Evolutionary conservation across 1,284 basidiomycete genomes (phyloP).

Genomic region (Apiotrichum sp.): DNA sequence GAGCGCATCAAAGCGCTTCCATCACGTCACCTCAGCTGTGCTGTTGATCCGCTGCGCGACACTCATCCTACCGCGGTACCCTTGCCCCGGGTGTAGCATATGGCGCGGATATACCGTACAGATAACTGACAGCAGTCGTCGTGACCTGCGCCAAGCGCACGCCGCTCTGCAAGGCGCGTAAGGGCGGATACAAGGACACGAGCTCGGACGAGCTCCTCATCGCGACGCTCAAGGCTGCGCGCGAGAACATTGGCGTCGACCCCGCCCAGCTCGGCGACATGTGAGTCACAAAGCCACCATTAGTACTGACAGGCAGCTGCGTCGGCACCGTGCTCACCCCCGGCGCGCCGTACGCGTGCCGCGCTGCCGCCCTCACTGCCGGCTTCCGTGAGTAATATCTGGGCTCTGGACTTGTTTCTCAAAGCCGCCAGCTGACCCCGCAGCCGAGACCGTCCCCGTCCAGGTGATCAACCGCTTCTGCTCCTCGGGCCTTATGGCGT

Average conservation of each 20-base stretch:
- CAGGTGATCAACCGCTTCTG: slow-evolving; percentile 94
- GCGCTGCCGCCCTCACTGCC: slow-evolving; percentile 13
- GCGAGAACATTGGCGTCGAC: slow-evolving; percentile 19
- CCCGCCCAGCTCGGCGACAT: slow-evolving; percentile 20
- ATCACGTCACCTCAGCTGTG: too few relatives aligned
- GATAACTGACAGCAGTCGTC: slow-evolving; percentile 12
- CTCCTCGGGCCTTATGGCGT: slow-evolving; percentile 77
- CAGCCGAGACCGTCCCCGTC: slow-evolving; percentile 53
- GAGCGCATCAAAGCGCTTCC: too few relatives aligned
- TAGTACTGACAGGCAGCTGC: background rate
- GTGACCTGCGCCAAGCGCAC: slow-evolving; percentile 24
- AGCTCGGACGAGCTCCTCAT: slow-evolving; percentile 22
- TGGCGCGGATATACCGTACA: background rate
- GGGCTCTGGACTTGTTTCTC: background rate
- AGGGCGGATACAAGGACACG: slow-evolving; percentile 22
- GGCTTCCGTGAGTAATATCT: slow-evolving; percentile 13
- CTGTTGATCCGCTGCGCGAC: too few relatives aligned
- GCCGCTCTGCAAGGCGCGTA: slow-evolving; percentile 23
- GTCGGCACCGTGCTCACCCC: slow-evolving; percentile 13
- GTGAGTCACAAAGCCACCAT: background rate
- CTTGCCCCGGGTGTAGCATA: too few relatives aligned
- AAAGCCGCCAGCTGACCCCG: background rate
- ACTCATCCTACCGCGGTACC: too few relatives aligned
- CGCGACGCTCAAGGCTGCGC: slow-evolving; percentile 18
- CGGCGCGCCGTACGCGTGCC: slow-evolving; percentile 12